A percentile compares a stretch with the other conserved stretches of the same genome.
phyloP scores from a whole-genome alignment of 495 filamentous ascomycete species.

The Neurospora sp. region DNA sequence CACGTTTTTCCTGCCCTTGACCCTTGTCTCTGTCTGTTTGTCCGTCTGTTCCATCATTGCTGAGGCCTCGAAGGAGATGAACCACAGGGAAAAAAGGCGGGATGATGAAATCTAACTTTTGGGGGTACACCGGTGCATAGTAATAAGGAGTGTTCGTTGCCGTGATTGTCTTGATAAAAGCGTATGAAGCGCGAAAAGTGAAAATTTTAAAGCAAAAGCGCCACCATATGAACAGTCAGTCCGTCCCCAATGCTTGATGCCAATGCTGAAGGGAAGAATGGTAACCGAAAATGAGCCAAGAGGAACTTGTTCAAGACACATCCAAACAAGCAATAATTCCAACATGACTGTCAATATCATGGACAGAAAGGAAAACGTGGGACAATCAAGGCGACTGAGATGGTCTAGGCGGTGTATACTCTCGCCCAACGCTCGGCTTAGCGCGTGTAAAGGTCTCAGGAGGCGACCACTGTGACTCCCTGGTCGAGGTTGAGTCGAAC shows the following conservation, averaged over 20 bases:
- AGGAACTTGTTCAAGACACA: background rate
- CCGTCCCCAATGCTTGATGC: background rate
- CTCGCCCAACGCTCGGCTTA: conserved; percentile 16
- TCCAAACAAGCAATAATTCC: background rate
- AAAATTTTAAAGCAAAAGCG: background rate
- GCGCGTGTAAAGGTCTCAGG: conserved; percentile 10
- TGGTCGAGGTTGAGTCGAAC: conserved; percentile 8
- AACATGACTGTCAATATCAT: background rate
- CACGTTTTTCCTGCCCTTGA: background rate
- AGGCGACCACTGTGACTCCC: conserved; percentile 9
- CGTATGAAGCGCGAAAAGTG: background rate
- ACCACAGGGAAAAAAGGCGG: background rate
- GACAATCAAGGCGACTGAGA: background rate
- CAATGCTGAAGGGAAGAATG: background rate
- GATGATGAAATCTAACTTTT: background rate
- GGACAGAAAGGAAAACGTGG: background rate
- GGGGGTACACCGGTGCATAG: background rate
- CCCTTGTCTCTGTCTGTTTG: background rate
- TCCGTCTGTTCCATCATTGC: background rate
- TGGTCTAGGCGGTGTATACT: background rate
- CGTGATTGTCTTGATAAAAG: background rate
- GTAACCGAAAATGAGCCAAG: background rate
- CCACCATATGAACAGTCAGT: background rate
- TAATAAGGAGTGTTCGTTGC: background rate
- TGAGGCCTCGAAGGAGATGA: background rate